Conservation (phyloP, 176 grass and related monocot species). For the Typha latifolia region DNA sequence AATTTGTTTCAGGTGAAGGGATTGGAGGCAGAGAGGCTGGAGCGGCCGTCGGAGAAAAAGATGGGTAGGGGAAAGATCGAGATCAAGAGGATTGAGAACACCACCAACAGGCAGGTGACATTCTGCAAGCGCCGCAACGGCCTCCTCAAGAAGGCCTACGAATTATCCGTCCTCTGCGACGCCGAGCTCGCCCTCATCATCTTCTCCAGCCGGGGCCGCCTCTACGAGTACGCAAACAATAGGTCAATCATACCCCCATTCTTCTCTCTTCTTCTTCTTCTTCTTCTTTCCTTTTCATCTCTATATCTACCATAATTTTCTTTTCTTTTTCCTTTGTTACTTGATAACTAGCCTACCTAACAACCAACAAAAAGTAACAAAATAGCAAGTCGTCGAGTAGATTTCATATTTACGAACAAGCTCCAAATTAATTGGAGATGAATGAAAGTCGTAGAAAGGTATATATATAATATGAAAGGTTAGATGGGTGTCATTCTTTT, state of each 20-base stretch:
- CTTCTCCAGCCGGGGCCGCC: conserved; percentile 85
- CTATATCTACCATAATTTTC: too few relatives aligned
- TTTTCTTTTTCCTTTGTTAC: too few relatives aligned
- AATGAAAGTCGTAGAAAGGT: too few relatives aligned
- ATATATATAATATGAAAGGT: neutral
- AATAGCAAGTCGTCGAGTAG: too few relatives aligned
- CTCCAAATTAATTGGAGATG: too few relatives aligned
- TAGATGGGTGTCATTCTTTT: neutral
- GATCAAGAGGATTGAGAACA: conserved; percentile 77
- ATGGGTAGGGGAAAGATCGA: conserved; percentile 52
- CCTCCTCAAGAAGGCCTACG: conserved; percentile 74
- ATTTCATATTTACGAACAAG: too few relatives aligned
- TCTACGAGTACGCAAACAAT: conserved; percentile 96
- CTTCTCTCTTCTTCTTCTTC: neutral
- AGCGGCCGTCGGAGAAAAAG: conserved; percentile 19
- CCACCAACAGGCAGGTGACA: conserved; percentile 66
- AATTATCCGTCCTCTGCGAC: conserved; percentile 62
- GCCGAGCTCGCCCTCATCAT: conserved; percentile 65
- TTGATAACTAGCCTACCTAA: too few relatives aligned
- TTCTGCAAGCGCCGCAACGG: conserved; percentile 84
- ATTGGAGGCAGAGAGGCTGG: conserved; percentile 12
- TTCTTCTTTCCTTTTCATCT: too few relatives aligned
- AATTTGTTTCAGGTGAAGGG: conserved; percentile 15
- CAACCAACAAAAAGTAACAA: too few relatives aligned
- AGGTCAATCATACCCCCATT: conserved; percentile 21